Conservation (phyloP, 768 basidiomycete genomes). For the Clitopilus passeckerianus region DNA sequence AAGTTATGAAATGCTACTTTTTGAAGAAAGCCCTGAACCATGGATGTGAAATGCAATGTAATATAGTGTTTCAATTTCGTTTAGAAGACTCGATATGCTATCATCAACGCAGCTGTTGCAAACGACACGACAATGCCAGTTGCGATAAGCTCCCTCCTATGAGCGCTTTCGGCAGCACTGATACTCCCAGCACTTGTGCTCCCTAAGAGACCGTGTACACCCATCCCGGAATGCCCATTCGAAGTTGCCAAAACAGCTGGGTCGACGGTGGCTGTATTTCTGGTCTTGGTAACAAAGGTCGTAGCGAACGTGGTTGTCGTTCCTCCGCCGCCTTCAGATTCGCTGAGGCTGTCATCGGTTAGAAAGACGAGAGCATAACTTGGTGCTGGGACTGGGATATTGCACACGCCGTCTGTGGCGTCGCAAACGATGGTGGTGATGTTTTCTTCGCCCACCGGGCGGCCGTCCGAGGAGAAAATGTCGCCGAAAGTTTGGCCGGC, state of each 20-base stretch:
- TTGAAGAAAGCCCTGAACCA: not conserved
- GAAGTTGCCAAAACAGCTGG: constrained; percentile 53
- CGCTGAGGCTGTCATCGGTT: constrained; percentile 26
- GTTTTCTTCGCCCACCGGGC: constrained; percentile 43
- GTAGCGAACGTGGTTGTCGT: constrained; percentile 44
- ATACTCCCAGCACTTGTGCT: constrained; percentile 34
- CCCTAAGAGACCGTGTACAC: constrained; percentile 16
- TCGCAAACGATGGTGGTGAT: constrained; percentile 57
- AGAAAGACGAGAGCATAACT: constrained; percentile 70
- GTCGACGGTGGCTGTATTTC: constrained; percentile 51
- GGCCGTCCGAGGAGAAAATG: constrained; percentile 60
- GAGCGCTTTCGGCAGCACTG: constrained; percentile 8
- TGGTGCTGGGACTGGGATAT: constrained; percentile 62
- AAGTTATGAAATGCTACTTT: not conserved
- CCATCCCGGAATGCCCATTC: constrained; percentile 44
- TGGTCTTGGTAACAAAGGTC: constrained; percentile 43
- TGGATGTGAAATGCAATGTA: not conserved
- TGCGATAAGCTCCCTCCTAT: not conserved
- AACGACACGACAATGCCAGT: not conserved
- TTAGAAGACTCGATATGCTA: not conserved
- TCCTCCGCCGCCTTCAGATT: constrained; percentile 23
- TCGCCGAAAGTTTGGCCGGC: constrained; percentile 60
- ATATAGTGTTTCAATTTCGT: not conserved
- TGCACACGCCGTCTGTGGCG: constrained; percentile 43
- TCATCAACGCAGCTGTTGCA: not conserved